Conservation (phyloP, 352 stramenopile species). For the Globisporangium parvum region DNA sequence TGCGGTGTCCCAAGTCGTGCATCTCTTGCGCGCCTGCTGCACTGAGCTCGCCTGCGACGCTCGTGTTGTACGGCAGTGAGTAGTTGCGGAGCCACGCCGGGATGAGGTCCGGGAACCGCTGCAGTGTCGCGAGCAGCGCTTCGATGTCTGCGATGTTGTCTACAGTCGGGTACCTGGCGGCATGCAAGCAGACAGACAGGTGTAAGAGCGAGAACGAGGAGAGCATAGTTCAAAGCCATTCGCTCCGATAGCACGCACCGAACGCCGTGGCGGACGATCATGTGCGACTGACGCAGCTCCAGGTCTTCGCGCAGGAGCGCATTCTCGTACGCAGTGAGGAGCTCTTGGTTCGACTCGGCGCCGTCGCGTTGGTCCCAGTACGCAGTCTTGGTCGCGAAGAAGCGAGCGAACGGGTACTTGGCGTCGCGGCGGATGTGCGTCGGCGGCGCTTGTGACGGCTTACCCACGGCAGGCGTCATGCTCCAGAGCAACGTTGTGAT, state of each 20-base stretch:
- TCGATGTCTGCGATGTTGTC: constrained; percentile 47
- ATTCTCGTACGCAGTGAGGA: constrained; percentile 19
- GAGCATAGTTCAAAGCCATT: background rate
- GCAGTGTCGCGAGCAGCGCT: constrained; percentile 31
- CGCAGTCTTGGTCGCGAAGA: constrained; percentile 51
- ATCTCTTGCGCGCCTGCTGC: constrained; percentile 31
- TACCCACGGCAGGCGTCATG: constrained; percentile 9
- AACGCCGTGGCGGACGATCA: constrained; percentile 57
- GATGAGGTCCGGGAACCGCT: constrained; percentile 24
- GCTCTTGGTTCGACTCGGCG: constrained; percentile 16
- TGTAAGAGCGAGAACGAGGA: background rate
- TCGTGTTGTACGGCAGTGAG: constrained; percentile 59
- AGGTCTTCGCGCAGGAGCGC: constrained; percentile 25
- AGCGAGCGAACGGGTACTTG: constrained; percentile 20
- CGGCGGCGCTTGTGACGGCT: constrained; percentile 3
- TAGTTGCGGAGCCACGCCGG: constrained; percentile 63
- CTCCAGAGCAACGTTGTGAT: constrained; percentile 15
- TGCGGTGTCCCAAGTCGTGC: constrained; percentile 24
- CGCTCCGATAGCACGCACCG: constrained; percentile 19
- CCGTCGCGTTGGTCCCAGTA: constrained; percentile 47
- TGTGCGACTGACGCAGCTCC: constrained; percentile 53
- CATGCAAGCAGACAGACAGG: background rate
- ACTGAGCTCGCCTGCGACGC: constrained; percentile 36
- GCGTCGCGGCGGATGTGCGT: constrained; percentile 9
- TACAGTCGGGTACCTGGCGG: constrained; percentile 41